Evolutionary conservation across 2,329 filamentous ascomycete genomes (phyloP), one percentile per base, ranked within the genome.

Genomic region (Cadophora gregata): DNA sequence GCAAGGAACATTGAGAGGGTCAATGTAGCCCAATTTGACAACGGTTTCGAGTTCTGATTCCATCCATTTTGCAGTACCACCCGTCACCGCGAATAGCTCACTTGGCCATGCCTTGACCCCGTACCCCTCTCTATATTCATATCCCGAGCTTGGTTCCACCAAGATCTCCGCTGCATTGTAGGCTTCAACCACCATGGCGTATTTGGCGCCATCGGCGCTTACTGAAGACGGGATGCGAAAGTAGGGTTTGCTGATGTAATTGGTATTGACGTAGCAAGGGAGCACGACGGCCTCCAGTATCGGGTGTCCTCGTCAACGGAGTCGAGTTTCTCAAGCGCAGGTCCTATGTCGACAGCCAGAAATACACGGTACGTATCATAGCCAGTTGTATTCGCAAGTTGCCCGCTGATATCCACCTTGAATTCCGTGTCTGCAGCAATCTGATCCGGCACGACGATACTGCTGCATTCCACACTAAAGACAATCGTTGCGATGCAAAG

Each of bases 361-460:
- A 29, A 60, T 1, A 60, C 25, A 3, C 36, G 36, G 8, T 60
- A 60, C 4, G 25, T 9, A 45, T 60, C 58, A 14, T 21, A 47
- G 9, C 12, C 25, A 1, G 25, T n/a, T 2, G 14, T 19, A 29
- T n/a, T 25, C 10, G 38, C 25, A 6, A 60, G 8, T 12, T 60
- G 16, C 16, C 16, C 29, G 27, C 25, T 47, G 24, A 60, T 8
- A 38, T 60, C 25, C 38, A 60, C 25, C 24, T 48, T 48, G 38
- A 60, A 29, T 9, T 60, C 38, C 31, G 58, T 48, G 27, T 60
- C 21, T 48, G 58, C 36, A 60, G 36, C 25, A 19, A 60, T 24
- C 7, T 24, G 16, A 16, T 45, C 38, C 14, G 58, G 38, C 21
- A 60, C 53, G 25, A 25, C 38, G 36, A 24, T 47, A 8, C 8